phyloP scores from a whole-genome alignment of 257 asterid genomes.

The Solanum pinnatisectum region DNA sequence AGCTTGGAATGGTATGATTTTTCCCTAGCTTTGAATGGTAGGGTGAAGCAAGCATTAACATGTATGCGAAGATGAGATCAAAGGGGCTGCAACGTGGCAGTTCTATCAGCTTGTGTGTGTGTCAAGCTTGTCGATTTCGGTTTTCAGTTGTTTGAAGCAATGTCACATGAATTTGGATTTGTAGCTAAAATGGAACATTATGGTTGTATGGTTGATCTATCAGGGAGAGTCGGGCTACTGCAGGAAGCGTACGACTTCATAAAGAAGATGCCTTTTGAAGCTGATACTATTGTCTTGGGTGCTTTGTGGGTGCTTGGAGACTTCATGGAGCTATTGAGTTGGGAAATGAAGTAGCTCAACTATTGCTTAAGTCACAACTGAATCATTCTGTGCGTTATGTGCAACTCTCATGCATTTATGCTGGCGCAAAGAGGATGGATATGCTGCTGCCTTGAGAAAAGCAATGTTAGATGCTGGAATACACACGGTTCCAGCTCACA shows the following conservation, averaged over 20 bases:
- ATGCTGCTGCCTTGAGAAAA: constrained; percentile 50
- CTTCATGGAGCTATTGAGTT: constrained; percentile 60
- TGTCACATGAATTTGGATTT: constrained; percentile 32
- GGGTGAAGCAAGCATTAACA: not conserved
- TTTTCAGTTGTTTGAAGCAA: constrained; percentile 42
- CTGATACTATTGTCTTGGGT: constrained; percentile 68
- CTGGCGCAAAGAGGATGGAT: constrained; percentile 61
- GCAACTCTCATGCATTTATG: constrained; percentile 61
- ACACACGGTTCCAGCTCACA: constrained; percentile 62
- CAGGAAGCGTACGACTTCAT: constrained; percentile 54
- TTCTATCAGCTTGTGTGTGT: constrained; percentile 70
- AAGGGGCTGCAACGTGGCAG: constrained; percentile 34
- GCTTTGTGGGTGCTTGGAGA: constrained; percentile 77
- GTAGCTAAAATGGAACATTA: constrained; percentile 74
- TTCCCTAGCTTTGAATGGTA: not conserved
- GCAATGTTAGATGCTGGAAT: constrained; percentile 56
- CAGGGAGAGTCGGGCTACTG: constrained; percentile 70
- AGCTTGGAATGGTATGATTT: not conserved
- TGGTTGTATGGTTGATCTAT: constrained; percentile 78
- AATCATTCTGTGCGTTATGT: constrained; percentile 43
- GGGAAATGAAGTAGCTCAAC: constrained; percentile 52
- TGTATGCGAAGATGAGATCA: constrained; percentile 1
- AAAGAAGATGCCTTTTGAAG: constrained; percentile 59
- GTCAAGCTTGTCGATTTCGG: constrained; percentile 46
- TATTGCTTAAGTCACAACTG: not conserved